Evolutionary conservation across 176 grass and related monocot species (phyloP).

Genomic region (Neostapfia colusana): DNA sequence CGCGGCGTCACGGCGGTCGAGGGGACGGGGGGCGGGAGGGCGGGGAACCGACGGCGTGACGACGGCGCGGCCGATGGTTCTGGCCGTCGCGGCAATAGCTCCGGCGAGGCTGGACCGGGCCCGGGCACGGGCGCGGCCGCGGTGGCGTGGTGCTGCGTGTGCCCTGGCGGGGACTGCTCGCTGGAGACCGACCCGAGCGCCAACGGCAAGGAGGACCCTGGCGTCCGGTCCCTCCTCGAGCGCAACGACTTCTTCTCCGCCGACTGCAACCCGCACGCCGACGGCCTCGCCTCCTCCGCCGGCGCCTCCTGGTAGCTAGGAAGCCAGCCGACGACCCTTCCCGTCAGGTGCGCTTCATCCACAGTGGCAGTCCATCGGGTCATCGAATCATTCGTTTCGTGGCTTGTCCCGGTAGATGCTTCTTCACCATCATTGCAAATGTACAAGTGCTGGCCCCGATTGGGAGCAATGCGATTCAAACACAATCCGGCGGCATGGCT

Average conservation of each 20-base stretch:
- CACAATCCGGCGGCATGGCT: background rate
- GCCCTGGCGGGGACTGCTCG: constrained; percentile 40
- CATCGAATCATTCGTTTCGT: background rate
- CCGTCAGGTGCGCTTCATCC: constrained; percentile 26
- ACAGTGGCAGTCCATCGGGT: background rate
- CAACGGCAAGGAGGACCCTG: constrained; percentile 52
- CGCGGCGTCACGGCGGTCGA: constrained; percentile 26
- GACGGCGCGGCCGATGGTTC: background rate
- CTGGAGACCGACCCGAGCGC: constrained; percentile 54
- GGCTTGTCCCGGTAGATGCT: background rate
- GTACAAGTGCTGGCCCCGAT: background rate
- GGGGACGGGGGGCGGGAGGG: background rate
- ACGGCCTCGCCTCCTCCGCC: background rate
- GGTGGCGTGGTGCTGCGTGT: constrained; percentile 52
- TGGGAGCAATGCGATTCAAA: background rate
- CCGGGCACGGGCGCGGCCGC: background rate
- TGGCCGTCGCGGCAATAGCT: background rate
- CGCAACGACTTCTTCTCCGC: constrained; percentile 52
- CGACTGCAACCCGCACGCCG: constrained; percentile 55
- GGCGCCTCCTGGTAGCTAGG: background rate
- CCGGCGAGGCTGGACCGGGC: background rate
- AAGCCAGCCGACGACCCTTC: background rate
- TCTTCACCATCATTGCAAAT: background rate
- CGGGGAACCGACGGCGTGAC: constrained; percentile 21
- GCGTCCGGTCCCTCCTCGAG: constrained; percentile 48